Percentiles rank a stretch among this genome's conserved stretches.
Conservation (phyloP, 495 filamentous ascomycete species). For the Penicillium waksmanii region DNA sequence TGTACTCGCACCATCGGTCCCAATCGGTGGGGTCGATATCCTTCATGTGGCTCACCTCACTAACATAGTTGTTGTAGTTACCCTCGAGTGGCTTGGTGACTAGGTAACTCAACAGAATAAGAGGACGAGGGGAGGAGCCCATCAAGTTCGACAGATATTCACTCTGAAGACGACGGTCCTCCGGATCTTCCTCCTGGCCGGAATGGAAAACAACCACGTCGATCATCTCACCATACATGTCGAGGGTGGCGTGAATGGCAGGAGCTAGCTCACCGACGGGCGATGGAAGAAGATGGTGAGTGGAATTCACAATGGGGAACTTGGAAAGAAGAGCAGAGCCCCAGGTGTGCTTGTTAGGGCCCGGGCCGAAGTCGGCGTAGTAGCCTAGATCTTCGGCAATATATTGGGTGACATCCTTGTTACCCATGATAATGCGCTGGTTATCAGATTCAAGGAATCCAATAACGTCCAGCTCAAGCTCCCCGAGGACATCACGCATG, state of each 20-base stretch:
- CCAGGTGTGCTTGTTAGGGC: slow-evolving; percentile 99
- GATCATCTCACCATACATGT: slow-evolving; percentile 85
- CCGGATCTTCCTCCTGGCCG: slow-evolving; percentile 95
- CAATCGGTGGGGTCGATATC: slow-evolving; percentile 93
- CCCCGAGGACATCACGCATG: slow-evolving; percentile 89
- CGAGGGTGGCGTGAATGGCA: slow-evolving; percentile 92
- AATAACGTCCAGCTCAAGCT: slow-evolving; percentile 92
- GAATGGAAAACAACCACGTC: slow-evolving; percentile 99
- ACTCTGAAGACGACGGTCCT: slow-evolving; percentile 87
- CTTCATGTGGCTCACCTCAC: slow-evolving; percentile 83
- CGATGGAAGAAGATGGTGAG: slow-evolving; percentile 90
- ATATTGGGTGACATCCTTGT: slow-evolving; percentile 94
- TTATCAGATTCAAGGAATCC: slow-evolving; percentile 92
- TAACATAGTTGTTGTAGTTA: slow-evolving; percentile 97
- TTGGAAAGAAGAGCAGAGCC: slow-evolving; percentile 91
- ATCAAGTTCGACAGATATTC: slow-evolving; percentile 89
- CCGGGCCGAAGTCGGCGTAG: slow-evolving; percentile 97
- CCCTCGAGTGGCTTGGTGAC: slow-evolving; percentile 88
- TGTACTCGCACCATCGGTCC: slow-evolving; percentile 99
- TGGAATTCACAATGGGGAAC: slow-evolving; percentile 96
- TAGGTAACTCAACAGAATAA: slow-evolving; percentile 87
- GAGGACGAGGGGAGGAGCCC: slow-evolving; percentile 78
- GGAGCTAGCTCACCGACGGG: slow-evolving; percentile 95
- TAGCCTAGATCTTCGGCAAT: slow-evolving; percentile 95
- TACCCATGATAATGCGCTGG: slow-evolving; percentile 99